Percentiles rank a stretch among this genome's conserved stretches.
These are phyloP conservation scores for Hyphopichia pseudoburtonii DNA, from an alignment of 1,139 yeast genomes.

Conservation along the genomic window DNA sequence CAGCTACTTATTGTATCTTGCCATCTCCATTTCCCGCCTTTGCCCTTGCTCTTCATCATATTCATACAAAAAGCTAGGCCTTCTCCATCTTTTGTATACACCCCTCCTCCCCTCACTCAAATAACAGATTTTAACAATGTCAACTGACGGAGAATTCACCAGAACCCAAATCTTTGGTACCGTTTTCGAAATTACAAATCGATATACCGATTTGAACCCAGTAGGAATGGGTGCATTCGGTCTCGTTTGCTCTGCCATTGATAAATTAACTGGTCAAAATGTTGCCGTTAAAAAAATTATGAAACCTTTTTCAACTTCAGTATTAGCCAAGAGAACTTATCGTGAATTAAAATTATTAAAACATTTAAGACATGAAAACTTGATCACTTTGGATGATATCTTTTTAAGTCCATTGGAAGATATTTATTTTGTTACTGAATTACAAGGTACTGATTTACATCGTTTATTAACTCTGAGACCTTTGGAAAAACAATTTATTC, in stretches of 20 bases:
- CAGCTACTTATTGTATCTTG: too few relatives aligned
- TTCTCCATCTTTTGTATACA: too few relatives aligned
- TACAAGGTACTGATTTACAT: conserved; percentile 95
- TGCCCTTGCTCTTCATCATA: too few relatives aligned
- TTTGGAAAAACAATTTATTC: conserved; percentile 91
- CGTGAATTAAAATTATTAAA: conserved; percentile 91
- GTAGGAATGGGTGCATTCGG: conserved; percentile 99
- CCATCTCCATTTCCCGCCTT: too few relatives aligned
- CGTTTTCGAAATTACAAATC: conserved; percentile 87
- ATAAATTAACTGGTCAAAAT: conserved; percentile 84
- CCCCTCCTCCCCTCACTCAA: too few relatives aligned
- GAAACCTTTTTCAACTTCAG: conserved; percentile 96
- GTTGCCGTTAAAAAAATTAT: conserved; percentile 97
- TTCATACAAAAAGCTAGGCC: too few relatives aligned
- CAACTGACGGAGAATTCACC: conserved; percentile 46
- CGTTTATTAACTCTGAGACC: conserved; percentile 90
- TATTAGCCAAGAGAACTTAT: conserved; percentile 92
- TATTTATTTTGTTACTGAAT: conserved; percentile 93
- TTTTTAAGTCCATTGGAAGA: conserved; percentile 94
- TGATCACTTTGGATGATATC: conserved; percentile 90
- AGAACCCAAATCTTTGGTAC: conserved; percentile 77
- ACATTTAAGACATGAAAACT: conserved; percentile 91
- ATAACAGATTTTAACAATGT: conserved; percentile 23
- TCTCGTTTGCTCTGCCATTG: conserved; percentile 93
- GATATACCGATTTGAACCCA: conserved; percentile 91